Base-by-base conservation (phyloP, 2,329 filamentous ascomycete species). In the Colletotrichum truncatum region DNA sequence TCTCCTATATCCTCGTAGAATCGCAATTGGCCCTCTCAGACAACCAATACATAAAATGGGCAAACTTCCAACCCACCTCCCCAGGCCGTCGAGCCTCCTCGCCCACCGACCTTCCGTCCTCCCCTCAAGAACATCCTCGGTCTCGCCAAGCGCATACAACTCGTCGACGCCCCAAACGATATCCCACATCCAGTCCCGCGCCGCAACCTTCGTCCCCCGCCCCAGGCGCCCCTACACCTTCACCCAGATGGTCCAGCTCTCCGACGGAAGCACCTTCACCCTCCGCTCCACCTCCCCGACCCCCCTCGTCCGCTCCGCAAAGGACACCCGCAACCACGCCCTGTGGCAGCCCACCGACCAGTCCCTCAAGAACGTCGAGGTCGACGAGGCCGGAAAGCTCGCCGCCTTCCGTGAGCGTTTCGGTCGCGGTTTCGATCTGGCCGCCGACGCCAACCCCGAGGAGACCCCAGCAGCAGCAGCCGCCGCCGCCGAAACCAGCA, bases 141-240 rank as follows among this genome's bases (percentile, higher is more conserved):
- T 67, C 73, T 78, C 67, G 71, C 78, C 41, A 61, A 66, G 61
- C 66, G 73, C 70, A 67, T 77, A 71, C 73, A 61, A 53, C 62
- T 34, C 57, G 41, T 34, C 56, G n/a, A 61, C 56, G 6, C 62
- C 62, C 12, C 48, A 14, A 30, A 30, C 7, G 28, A 18, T 30
- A 48, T 26, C 26, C 8, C 57, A 21, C 16, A 43, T 72, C 65
- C 91, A 94, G 81, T 84, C 89, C 75, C 91, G 94, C 66, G 89
- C 93, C 76, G 96, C 96, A 55, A 94, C 92, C 23, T 91, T 97
- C 68, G 88, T 98, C 75, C 87, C 87, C 67, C 93, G 96, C 14
- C 94, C 94, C n/a, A 92, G 94, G 74, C 89, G 94, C 6, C 95
- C 96, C 41, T 98, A 98, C 85, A 93, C 91, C 71, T 98, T 98